Evolutionary conservation across 2,329 filamentous ascomycete species (phyloP).

Genomic region (Arachnopeziza araneosa): DNA sequence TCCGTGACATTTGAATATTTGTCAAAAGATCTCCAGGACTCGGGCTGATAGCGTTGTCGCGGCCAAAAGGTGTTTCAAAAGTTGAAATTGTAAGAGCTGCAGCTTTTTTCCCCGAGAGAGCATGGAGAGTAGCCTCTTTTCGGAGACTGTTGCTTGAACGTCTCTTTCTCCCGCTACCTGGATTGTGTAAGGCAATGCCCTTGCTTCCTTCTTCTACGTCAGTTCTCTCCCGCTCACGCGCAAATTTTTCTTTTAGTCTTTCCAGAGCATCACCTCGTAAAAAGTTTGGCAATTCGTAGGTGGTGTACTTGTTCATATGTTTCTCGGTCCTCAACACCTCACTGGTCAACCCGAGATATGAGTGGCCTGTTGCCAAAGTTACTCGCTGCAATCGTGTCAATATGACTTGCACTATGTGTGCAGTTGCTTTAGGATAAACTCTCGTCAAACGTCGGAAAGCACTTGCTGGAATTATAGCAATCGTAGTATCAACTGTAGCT

Average conservation of each 20-base stretch:
- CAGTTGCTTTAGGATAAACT: conserved; percentile 91
- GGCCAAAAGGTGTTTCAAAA: conserved; percentile 29
- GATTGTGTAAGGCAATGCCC: conserved; percentile 92
- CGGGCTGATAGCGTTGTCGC: conserved; percentile 36
- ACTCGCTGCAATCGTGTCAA: conserved; percentile 90
- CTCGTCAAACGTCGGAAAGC: conserved; percentile 89
- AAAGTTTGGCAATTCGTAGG: conserved; percentile 85
- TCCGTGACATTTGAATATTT: conserved; percentile 66
- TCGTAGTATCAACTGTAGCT: conserved; percentile 92
- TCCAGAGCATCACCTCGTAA: conserved; percentile 77
- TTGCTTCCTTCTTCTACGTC: conserved; percentile 78
- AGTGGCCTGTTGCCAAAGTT: conserved; percentile 89
- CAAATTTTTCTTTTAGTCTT: conserved; percentile 89
- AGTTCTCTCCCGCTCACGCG: conserved; percentile 73
- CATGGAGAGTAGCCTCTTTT: conserved; percentile 73
- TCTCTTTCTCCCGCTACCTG: conserved; percentile 56
- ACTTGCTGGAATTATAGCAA: conserved; percentile 95
- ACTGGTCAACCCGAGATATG: conserved; percentile 84
- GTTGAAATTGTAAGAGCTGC: conserved; percentile 19
- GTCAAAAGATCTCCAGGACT: conserved; percentile 75
- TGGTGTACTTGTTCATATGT: conserved; percentile 88
- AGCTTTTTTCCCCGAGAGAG: conserved; percentile 31
- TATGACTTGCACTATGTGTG: conserved; percentile 97
- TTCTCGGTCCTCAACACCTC: conserved; percentile 92
- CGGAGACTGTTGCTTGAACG: conserved; percentile 69